phyloP scores from a whole-genome alignment of 306 rosid genomes.

The Quercus agrifolia region DNA sequence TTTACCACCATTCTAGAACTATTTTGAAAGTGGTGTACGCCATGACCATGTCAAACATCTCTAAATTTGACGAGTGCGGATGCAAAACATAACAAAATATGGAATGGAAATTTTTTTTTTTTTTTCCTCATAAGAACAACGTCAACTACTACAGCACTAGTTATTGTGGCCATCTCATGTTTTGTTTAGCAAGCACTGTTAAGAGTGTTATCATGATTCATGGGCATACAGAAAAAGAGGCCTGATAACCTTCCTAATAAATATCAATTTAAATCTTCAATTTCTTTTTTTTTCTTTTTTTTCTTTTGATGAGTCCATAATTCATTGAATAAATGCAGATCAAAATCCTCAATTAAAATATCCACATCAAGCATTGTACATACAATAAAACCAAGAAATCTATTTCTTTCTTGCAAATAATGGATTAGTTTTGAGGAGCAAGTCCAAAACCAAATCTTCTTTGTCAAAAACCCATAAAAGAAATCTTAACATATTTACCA shows the following conservation, averaged over 20 bases:
- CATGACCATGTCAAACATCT: too few relatives aligned
- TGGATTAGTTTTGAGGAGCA: neutral
- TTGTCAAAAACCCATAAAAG: neutral
- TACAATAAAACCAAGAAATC: neutral
- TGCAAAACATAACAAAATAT: too few relatives aligned
- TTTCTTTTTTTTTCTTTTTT: too few relatives aligned
- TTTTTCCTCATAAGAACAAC: too few relatives aligned
- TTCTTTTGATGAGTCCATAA: too few relatives aligned
- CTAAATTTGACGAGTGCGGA: too few relatives aligned
- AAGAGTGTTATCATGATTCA: neutral
- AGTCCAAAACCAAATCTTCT: neutral
- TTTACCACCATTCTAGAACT: too few relatives aligned
- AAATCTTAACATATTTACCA: neutral
- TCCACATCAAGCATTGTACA: neutral
- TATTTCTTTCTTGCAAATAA: neutral
- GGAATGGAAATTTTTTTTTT: too few relatives aligned
- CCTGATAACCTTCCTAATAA: neutral
- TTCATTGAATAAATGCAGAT: neutral
- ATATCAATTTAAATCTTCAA: neutral
- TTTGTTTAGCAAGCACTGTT: neutral
- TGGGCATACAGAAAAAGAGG: neutral
- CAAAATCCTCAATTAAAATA: neutral
- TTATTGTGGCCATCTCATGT: neutral
- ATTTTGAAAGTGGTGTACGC: too few relatives aligned
- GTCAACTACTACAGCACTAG: neutral